Evolutionary conservation across 2,329 filamentous ascomycete genomes (phyloP).

Genomic region (Penicillium glabrum): DNA sequence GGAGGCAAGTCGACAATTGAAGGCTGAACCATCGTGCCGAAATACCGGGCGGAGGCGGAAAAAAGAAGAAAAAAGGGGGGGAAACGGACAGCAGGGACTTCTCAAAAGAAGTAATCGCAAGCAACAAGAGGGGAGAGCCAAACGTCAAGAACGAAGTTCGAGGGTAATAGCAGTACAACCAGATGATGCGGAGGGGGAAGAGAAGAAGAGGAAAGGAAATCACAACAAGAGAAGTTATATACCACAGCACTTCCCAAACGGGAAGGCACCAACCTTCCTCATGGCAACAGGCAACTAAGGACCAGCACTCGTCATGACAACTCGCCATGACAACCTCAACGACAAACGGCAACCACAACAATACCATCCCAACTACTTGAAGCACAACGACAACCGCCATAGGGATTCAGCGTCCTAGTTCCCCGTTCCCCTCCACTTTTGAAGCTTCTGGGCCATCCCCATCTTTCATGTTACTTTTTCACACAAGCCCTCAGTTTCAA

Average conservation of each 20-base stretch:
- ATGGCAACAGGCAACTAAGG: not conserved
- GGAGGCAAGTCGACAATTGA: not conserved
- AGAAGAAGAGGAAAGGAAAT: not conserved
- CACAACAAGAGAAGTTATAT: too few relatives aligned
- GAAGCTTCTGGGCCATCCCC: not conserved
- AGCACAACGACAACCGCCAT: not conserved
- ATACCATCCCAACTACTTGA: not conserved
- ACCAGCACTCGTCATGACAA: not conserved
- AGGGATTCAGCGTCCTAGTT: too few relatives aligned
- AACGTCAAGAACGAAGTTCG: not conserved
- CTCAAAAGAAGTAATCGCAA: too few relatives aligned
- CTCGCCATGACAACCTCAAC: not conserved
- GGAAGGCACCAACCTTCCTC: not conserved
- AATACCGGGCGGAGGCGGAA: not conserved
- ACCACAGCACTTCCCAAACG: too few relatives aligned
- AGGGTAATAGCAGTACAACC: not conserved
- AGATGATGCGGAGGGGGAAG: not conserved
- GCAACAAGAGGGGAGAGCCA: not conserved
- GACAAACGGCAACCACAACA: not conserved
- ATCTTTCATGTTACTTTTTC: not conserved
- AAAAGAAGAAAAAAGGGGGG: not conserved
- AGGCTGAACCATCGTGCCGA: not conserved
- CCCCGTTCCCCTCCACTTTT: too few relatives aligned
- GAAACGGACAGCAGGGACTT: not conserved
- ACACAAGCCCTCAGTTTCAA: not conserved